Percentiles rank a stretch among this genome's conserved stretches.
These are phyloP conservation scores for Botrytis tulipae DNA, from an alignment of 2,329 filamentous ascomycete genomes.

Conservation along the genomic window DNA sequence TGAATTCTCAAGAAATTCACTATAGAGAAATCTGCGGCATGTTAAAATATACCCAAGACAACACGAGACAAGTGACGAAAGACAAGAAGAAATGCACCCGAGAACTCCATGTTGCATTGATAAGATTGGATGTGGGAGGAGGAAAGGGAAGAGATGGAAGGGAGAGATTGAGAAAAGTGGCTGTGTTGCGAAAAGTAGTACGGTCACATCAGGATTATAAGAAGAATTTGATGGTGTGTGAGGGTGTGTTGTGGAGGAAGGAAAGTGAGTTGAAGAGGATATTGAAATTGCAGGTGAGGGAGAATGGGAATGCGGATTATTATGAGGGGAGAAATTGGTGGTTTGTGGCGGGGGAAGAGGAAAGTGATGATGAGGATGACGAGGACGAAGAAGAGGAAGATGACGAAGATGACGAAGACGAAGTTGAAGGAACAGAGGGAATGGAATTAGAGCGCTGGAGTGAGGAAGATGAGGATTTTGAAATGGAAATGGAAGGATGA, in stretches of 20 bases:
- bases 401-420: too few species aligned
- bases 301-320: background rate
- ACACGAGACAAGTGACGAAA: background rate
- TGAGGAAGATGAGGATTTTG: background rate
- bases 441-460: background rate
- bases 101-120: background rate
- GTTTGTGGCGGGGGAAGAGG: background rate
- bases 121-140: background rate
- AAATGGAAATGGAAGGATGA: background rate
- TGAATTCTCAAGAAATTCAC: background rate
- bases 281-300: background rate
- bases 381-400: background rate
- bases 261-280: background rate
- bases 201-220: background rate
- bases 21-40: background rate
- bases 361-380: too few species aligned
- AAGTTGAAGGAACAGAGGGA: background rate
- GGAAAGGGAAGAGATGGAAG: background rate
- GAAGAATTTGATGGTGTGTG: background rate
- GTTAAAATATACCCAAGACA: background rate
- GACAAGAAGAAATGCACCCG: accelerated
- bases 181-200: background rate
- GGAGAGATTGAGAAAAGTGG: background rate
- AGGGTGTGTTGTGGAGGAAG: background rate
- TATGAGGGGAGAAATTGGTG: background rate